Percentiles rank a stretch among this genome's conserved stretches.
These are phyloP conservation scores for Cystoisospora suis DNA, from an alignment of 169 alveolate species.

Conservation along the genomic window DNA sequence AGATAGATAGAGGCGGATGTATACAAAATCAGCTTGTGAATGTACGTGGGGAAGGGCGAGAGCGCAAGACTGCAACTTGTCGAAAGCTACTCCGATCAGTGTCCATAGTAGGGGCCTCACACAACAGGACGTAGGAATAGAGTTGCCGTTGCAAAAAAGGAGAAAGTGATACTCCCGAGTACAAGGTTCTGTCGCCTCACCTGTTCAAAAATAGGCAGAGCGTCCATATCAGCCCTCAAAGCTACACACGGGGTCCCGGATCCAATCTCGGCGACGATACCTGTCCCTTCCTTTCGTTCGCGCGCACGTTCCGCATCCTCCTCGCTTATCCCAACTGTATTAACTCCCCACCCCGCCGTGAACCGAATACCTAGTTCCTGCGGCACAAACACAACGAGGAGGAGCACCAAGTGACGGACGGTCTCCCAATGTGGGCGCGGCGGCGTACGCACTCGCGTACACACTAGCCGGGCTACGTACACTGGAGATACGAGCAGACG, in stretches of 20 bases:
- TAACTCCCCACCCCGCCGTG: slow-evolving; percentile 63
- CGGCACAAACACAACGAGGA: not conserved
- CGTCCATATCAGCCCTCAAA: slow-evolving; percentile 70
- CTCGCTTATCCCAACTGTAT: slow-evolving; percentile 30
- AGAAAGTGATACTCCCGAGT: too few relatives aligned
- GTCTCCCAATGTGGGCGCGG: not conserved
- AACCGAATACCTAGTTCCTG: slow-evolving; percentile 36
- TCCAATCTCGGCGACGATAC: slow-evolving; percentile 66
- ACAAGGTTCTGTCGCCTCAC: not conserved
- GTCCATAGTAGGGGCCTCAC: too few relatives aligned
- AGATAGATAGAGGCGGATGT: too few relatives aligned
- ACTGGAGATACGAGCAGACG: slow-evolving; percentile 1
- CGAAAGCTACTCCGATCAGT: too few relatives aligned
- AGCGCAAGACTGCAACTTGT: too few relatives aligned
- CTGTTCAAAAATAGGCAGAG: slow-evolving; percentile 64
- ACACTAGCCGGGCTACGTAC: too few relatives aligned
- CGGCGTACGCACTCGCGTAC: not conserved
- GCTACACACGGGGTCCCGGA: slow-evolving; percentile 64
- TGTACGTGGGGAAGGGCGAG: too few relatives aligned
- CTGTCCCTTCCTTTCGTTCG: slow-evolving; percentile 55
- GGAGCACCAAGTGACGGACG: not conserved
- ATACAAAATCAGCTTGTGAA: too few relatives aligned
- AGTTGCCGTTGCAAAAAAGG: too few relatives aligned
- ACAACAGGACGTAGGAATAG: too few relatives aligned
- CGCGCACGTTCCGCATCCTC: slow-evolving; percentile 33